phyloP scores from a whole-genome alignment of 2,329 filamentous ascomycete species.

The Pseudogymnoascus sp. region DNA sequence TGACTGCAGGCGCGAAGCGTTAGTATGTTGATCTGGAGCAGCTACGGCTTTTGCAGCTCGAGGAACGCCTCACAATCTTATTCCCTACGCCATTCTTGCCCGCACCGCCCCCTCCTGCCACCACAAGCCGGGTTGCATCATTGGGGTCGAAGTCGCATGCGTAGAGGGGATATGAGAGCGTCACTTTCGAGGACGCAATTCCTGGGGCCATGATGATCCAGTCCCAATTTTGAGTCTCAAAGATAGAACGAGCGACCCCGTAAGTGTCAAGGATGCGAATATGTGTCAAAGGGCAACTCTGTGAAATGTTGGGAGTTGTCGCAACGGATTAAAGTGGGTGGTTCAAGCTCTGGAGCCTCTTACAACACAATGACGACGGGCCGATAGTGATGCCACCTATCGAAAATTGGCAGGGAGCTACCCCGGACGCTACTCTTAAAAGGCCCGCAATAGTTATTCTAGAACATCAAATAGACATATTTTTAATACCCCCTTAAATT shows the following conservation, averaged over 20 bases:
- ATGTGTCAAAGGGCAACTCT: not conserved
- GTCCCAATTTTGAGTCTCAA: not conserved
- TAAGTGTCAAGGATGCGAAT: not conserved
- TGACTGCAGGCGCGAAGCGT: constrained; percentile 21
- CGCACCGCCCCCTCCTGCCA: constrained; percentile 81
- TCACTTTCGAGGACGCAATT: constrained; percentile 26
- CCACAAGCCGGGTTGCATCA: constrained; percentile 66
- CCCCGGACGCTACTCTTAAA: not conserved
- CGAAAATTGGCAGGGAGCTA: not conserved
- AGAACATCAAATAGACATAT: not conserved
- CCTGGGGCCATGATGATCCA: constrained; percentile 24
- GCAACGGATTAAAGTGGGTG: not conserved
- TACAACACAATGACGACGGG: constrained; percentile 7
- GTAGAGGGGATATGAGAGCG: constrained; percentile 77
- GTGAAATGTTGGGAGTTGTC: not conserved
- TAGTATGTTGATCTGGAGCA: not conserved
- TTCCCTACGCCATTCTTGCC: constrained; percentile 76
- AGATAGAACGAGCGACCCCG: not conserved
- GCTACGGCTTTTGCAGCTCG: not conserved
- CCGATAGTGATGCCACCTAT: not conserved
- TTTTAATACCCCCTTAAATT: not conserved
- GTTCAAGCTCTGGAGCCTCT: not conserved
- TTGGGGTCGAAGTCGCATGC: constrained; percentile 81
- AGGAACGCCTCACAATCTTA: constrained; percentile 60
- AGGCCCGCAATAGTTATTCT: not conserved